Conservation (phyloP, 805 yeast genomes). For the Kazachstania africana region DNA sequence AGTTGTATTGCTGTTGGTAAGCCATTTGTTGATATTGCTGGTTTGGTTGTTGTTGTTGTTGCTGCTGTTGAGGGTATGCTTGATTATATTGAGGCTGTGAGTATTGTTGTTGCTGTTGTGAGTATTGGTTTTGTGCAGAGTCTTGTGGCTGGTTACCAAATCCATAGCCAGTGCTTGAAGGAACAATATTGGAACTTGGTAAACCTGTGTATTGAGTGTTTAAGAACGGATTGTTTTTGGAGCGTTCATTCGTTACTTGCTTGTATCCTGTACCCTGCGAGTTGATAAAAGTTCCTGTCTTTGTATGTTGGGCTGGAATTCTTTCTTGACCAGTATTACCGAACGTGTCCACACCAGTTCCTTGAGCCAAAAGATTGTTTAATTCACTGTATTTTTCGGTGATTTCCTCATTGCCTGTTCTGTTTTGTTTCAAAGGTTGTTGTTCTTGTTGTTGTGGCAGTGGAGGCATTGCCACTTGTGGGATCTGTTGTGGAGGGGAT, state of each 20-base stretch:
- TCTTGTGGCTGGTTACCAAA: slow-evolving; percentile 57
- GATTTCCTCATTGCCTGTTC: slow-evolving; percentile 44
- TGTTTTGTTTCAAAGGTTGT: slow-evolving; percentile 33
- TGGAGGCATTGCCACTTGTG: neutral
- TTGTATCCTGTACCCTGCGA: slow-evolving; percentile 79
- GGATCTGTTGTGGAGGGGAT: neutral
- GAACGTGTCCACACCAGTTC: slow-evolving; percentile 88
- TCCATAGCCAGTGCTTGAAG: slow-evolving; percentile 86
- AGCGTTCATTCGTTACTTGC: slow-evolving; percentile 30
- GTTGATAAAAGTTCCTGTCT: slow-evolving; percentile 67
- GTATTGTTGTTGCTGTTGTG: slow-evolving; percentile 3
- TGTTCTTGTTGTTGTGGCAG: slow-evolving; percentile 11
- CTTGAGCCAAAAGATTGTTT: slow-evolving; percentile 67
- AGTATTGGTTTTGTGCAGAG: slow-evolving; percentile 3
- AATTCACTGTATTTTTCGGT: slow-evolving; percentile 57
- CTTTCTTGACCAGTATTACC: slow-evolving; percentile 36
- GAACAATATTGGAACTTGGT: slow-evolving; percentile 52
- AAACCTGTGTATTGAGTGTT: slow-evolving; percentile 65
- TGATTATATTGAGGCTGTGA: neutral
- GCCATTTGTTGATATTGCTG: slow-evolving; percentile 1
- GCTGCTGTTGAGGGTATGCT: neutral
- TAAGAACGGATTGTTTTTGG: slow-evolving; percentile 32
- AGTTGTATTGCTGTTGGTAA: slow-evolving; percentile 1
- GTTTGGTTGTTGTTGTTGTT: slow-evolving; percentile 1
- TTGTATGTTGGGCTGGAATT: slow-evolving; percentile 88